A percentile compares a stretch with the other conserved stretches of the same genome.
phyloP scores from a whole-genome alignment of 106 monocot genomes.

The Allium sativum region DNA sequence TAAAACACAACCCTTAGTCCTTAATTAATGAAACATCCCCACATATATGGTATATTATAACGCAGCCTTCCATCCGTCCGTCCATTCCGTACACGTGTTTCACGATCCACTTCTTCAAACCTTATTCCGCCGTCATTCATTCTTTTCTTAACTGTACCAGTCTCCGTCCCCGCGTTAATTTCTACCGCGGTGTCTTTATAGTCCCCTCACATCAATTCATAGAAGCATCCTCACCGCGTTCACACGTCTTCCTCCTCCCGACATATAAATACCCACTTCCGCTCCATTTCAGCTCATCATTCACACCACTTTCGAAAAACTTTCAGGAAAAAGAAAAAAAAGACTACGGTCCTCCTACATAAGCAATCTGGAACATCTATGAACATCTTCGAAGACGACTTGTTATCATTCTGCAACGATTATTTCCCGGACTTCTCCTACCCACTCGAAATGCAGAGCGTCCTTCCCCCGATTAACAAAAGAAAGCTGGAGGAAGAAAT shows the following conservation, averaged over 20 bases:
- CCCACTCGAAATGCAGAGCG: constrained; percentile 1
- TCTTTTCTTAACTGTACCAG: neutral
- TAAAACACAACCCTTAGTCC: no score
- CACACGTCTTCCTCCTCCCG: neutral
- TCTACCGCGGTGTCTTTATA: neutral
- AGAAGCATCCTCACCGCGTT: constrained; percentile 8
- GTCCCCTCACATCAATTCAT: neutral
- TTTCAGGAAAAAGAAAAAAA: neutral
- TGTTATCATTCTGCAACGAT: constrained; percentile 13
- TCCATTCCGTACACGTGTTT: no score
- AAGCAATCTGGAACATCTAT: neutral
- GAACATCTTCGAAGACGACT: constrained; percentile 27
- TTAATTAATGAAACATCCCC: no score
- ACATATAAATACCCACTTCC: neutral
- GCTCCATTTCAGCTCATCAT: neutral
- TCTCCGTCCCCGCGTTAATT: constrained; percentile 2
- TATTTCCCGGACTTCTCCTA: constrained; percentile 18
- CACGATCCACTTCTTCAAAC: no score
- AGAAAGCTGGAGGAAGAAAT: neutral
- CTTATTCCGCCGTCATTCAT: no score
- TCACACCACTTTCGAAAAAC: neutral
- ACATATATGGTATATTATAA: no score
- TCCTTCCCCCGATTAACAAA: neutral
- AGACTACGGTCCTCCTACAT: no score
- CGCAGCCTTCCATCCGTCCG: no score